Evolutionary conservation across 78 protist genomes (phyloP), one percentile per base, ranked within the genome.

Genomic region (Tieghemostelium lacteum): DNA sequence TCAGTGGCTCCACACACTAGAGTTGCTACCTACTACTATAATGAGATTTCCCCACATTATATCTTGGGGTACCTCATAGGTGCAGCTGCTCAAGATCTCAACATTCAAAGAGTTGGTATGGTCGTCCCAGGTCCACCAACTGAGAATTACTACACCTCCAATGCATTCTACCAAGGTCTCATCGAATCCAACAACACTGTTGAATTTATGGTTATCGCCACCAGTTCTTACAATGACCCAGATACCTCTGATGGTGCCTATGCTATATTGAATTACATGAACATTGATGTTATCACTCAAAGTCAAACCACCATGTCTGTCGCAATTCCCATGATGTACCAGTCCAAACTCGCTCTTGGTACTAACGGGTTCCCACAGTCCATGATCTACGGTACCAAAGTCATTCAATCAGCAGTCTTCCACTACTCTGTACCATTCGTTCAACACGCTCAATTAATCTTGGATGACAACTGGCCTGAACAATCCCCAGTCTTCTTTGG

Each of bases 91-190:
- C 49, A 14, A 14, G 6, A 6, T 45, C 52, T 45, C 10, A 14
- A 6, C 6, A 6, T 45, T 14, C 28, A 71, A 31, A 52, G 12
- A 19, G 63, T 83, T 60, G 91, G 91, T 42, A 37, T 83, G 52
- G 91, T 83, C 54, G 91, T 83, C 6, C 91, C 91, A 39, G 91
- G 91, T 45, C 78, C 78, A 54, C 60, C 65, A 34, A 39, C 49
- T 24, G 91, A 83, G 34, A 69, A 69, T 50, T 83, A 83, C 31
- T 83, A 57, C 63, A 69, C 91, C 31, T 52, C 78, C 63, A 83
- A 83, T 45, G 71, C 64, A 2, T 83, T 83, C 24, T 83, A 26
- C 8, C 37, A 42, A 10, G 91, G 91, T 83, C 36, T 63, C 29
- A 39, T 12, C 17, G 4, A 24, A 19, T 26, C 58, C 3, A 50